phyloP scores from a whole-genome alignment of 2,329 filamentous ascomycete genomes.

The Aspergillus novoparasiticus region DNA sequence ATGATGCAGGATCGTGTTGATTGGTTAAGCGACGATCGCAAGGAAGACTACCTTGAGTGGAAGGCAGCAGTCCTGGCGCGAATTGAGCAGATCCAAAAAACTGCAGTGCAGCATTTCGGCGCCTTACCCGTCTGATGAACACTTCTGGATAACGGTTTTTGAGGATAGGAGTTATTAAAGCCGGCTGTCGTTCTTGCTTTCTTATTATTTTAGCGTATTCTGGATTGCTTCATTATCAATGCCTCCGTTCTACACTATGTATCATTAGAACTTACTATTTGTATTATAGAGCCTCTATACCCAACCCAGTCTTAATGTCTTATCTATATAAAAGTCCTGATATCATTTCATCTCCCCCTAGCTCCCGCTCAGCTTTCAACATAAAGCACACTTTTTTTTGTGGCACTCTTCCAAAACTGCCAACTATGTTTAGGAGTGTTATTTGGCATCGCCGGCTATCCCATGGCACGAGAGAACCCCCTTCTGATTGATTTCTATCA shows the following conservation, averaged over 20 bases:
- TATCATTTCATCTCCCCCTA: not conserved
- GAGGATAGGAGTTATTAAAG: not conserved
- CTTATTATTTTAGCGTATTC: not conserved
- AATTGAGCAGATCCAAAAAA: conserved; percentile 37
- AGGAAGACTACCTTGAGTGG: conserved; percentile 47
- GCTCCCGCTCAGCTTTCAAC: not conserved
- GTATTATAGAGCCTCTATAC: not conserved
- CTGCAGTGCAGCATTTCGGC: conserved; percentile 1
- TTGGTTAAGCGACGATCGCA: conserved; percentile 49
- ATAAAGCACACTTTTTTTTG: not conserved
- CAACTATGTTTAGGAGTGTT: too few species aligned
- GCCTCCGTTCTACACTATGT: not conserved
- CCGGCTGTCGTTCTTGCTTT: not conserved
- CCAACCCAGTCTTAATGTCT: not conserved
- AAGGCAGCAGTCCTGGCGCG: conserved; percentile 44
- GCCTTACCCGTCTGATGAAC: not conserved
- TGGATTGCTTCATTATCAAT: not conserved
- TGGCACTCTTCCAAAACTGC: not conserved
- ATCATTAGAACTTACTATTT: not conserved
- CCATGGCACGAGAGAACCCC: too few species aligned
- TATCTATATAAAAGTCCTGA: not conserved
- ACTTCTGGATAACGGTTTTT: not conserved
- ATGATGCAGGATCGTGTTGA: conserved; percentile 55
- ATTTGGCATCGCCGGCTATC: too few species aligned
- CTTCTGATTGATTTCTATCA: too few species aligned